Base-by-base conservation (phyloP, 2,329 filamentous ascomycete species). In the Trichoderma atroviride region DNA sequence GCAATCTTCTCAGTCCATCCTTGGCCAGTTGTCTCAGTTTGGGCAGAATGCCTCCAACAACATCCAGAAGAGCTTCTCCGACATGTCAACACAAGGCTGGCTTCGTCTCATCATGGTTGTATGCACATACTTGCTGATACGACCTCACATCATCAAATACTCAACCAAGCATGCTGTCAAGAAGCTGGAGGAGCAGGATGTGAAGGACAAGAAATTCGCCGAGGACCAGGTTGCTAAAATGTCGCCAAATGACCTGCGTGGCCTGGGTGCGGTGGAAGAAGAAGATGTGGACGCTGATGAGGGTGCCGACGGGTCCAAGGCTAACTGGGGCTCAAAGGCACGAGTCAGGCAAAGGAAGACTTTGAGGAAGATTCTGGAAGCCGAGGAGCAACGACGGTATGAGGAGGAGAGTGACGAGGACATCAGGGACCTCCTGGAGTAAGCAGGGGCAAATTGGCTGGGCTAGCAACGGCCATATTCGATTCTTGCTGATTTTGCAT, bases 61-160 rank as follows among this genome's bases (percentile, higher is more conserved):
- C 76, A 66, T 88, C 22, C 75, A 79, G 66, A 75, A 80, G 37
- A 82, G 84, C 29, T 83, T 90, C 72, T 79, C 80, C 71, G 81
- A 79, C 71, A 84, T 89, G 83, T 81, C 83, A 1, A 75, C 78
- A 13, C 80, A 87, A 73, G 81, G 85, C 53, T 89, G 85, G 83
- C 85, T 96, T 74, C 91, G 92, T 59, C 84, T 96, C 69, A 80
- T 93, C 73, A 85, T 89, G 73, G 86, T 93, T 71, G 86, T 93
- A 24, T 88, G 92, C 75, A 89, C 87, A 68, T 96, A 95, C 82
- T 77, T 89, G 72, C 85, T 96, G 64, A 75, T 93, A 29, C 89
- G 93, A 0, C 92, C 92, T 0, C 93, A 93, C 78, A 79, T 94
- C 63, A 84, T 94, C 75, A 91, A 90, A 76, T 79, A 88, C 47